Percentiles rank a stretch among this genome's conserved stretches.
These are phyloP conservation scores for Alnus glutinosa DNA, from an alignment of 306 rosid species.

Conservation along the genomic window DNA sequence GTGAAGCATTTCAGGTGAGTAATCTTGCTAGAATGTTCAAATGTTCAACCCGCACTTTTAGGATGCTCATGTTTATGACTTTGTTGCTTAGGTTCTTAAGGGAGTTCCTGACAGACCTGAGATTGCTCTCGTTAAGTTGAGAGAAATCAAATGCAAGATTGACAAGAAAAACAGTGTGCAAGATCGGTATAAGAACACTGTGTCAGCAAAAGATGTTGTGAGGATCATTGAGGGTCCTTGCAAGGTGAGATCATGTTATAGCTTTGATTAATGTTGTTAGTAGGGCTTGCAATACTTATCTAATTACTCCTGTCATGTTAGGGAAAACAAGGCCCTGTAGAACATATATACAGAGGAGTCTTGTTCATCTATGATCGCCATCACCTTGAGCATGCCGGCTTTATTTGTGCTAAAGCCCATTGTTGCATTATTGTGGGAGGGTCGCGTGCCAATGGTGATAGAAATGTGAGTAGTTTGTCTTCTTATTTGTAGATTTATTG, in stretches of 20 bases:
- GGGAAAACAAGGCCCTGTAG: slow-evolving; percentile 99
- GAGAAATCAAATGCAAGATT: slow-evolving; percentile 90
- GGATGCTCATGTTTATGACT: slow-evolving; percentile 21
- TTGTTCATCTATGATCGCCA: slow-evolving; percentile 87
- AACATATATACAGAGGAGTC: slow-evolving; percentile 88
- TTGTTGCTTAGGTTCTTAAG: slow-evolving; percentile 73
- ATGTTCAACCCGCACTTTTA: not conserved
- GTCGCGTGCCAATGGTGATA: slow-evolving; percentile 77
- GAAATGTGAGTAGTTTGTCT: slow-evolving; percentile 59
- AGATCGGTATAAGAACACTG: slow-evolving; percentile 70
- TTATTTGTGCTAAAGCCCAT: slow-evolving; percentile 91
- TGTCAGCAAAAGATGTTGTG: slow-evolving; percentile 85
- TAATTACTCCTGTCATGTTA: slow-evolving; percentile 23
- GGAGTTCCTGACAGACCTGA: slow-evolving; percentile 93
- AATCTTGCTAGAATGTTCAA: slow-evolving; percentile 6
- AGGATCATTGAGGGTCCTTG: slow-evolving; percentile 88
- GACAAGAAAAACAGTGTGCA: slow-evolving; percentile 83
- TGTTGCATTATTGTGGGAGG: slow-evolving; percentile 93
- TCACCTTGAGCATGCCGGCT: slow-evolving; percentile 98
- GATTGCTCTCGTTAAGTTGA: slow-evolving; percentile 73
- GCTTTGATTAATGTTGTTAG: slow-evolving; percentile 23
- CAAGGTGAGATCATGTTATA: slow-evolving; percentile 55
- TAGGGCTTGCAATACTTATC: slow-evolving; percentile 18
- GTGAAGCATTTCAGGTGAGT: slow-evolving; percentile 94
- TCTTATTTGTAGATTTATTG: slow-evolving; percentile 4